phyloP scores from a whole-genome alignment of 2,329 filamentous ascomycete species.

The Penicillium sp. region DNA sequence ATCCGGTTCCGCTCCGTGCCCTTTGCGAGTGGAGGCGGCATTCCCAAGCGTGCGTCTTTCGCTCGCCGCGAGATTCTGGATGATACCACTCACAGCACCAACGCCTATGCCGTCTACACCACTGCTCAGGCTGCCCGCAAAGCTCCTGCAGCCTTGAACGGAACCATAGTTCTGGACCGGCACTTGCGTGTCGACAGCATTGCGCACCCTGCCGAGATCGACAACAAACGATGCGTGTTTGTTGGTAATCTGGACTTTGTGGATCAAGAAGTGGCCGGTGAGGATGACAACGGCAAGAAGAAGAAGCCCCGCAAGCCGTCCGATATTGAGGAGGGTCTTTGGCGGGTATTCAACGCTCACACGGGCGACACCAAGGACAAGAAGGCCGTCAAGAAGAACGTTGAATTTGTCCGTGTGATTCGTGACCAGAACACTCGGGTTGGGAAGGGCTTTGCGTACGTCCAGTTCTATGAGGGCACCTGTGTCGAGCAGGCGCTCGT shows the following conservation, averaged over 20 bases:
- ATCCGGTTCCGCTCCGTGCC: constrained; percentile 93
- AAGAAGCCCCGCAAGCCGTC: constrained; percentile 76
- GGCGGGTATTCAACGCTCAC: constrained; percentile 44
- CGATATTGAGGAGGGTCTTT: constrained; percentile 83
- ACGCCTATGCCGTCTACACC: constrained; percentile 90
- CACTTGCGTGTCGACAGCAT: constrained; percentile 91
- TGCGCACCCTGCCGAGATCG: constrained; percentile 78
- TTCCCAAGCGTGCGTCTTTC: constrained; percentile 93
- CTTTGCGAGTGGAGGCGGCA: constrained; percentile 66
- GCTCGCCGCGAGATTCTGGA: constrained; percentile 90
- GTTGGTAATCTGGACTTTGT: constrained; percentile 96
- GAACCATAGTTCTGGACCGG: constrained; percentile 77
- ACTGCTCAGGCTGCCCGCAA: constrained; percentile 72
- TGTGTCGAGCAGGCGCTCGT: constrained; percentile 88
- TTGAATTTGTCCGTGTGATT: constrained; percentile 92
- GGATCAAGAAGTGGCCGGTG: constrained; percentile 78
- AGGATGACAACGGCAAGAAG: constrained; percentile 61
- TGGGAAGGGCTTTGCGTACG: constrained; percentile 96
- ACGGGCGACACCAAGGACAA: constrained; percentile 32
- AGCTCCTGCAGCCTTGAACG: constrained; percentile 78
- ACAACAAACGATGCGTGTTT: constrained; percentile 90
- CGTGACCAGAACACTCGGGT: constrained; percentile 88
- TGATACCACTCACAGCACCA: constrained; percentile 86
- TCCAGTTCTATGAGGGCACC: constrained; percentile 90
- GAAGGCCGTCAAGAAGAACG: constrained; percentile 64